Conservation (phyloP, 1,139 yeast species). For the Pichia kudriavzevii region DNA sequence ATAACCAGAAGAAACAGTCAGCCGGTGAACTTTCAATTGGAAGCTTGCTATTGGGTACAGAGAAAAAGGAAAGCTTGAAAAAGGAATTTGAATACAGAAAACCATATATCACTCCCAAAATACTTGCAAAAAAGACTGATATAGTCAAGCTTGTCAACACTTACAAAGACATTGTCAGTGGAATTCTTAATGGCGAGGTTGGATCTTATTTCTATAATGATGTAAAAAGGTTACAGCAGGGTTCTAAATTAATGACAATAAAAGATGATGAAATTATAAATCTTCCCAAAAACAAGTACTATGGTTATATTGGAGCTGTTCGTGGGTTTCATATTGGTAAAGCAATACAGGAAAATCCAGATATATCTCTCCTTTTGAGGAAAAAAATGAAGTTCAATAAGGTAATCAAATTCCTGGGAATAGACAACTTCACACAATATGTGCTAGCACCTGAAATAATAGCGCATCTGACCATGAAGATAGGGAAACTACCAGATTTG, state of each 20-base stretch:
- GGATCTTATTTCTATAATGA: constrained; percentile 42
- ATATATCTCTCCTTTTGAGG: constrained; percentile 29
- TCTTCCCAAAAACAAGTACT: constrained; percentile 40
- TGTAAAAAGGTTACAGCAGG: constrained; percentile 36
- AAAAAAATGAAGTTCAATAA: constrained; percentile 30
- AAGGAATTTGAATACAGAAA: constrained; percentile 16
- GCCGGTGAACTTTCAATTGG: not conserved
- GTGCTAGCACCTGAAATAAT: constrained; percentile 61
- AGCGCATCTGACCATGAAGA: constrained; percentile 43
- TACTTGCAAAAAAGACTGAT: constrained; percentile 18
- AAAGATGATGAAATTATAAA: constrained; percentile 41
- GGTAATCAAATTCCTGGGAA: constrained; percentile 55
- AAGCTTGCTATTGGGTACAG: constrained; percentile 5
- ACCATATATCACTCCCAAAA: constrained; percentile 17
- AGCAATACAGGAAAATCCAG: constrained; percentile 35
- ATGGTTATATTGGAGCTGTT: constrained; percentile 56
- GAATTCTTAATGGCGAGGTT: constrained; percentile 37
- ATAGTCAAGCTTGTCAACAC: constrained; percentile 27
- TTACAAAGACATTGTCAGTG: constrained; percentile 32
- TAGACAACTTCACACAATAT: constrained; percentile 45
- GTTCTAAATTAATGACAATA: constrained; percentile 38
- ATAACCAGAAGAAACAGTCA: constrained; percentile 1
- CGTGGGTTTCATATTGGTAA: constrained; percentile 36
- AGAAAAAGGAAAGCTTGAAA: constrained; percentile 14
- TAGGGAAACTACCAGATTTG: constrained; percentile 31